Evolutionary conservation across 1,284 basidiomycete genomes (phyloP), one percentile per base, ranked within the genome.

Genomic region (Rhodofomes roseus): DNA sequence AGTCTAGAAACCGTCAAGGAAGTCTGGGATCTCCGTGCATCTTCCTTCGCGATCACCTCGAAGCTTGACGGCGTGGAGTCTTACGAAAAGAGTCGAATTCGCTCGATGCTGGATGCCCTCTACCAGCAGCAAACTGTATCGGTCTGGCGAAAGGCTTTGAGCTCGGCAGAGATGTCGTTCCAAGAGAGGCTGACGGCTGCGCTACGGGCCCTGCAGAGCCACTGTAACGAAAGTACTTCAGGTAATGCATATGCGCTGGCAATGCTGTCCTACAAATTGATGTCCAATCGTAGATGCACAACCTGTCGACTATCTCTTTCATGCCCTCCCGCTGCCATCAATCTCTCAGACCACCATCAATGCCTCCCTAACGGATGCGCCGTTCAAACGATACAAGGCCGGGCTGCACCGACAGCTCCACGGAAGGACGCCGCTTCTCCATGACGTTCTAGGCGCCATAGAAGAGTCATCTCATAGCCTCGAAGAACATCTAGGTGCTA

Each of bases 11-110:
- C 68, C 22, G 80, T 88, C 14, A 80, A 79, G 44, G 85, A 86
- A 44, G 80, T 90, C 8, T 92, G 90, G 89, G 79, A 76, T 53
- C 69, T 89, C n/a, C 79, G 86, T 46, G 70, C 73, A 12, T 79
- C 78, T 40, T 71, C 83, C 29, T 71, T 77, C 57, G 77, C 75
- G 50, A 84, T 81, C 79, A 69, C 87, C 5, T 62, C 68, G 9
- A 59, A 63, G 3, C 71, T 70, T 11, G 76, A 78, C 8, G 72
- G 74, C 14, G 72, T 89, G 36, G 73, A 79, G 22, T 68, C 69
- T 2, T 46, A 70, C 27, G 86, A 91, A 69, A 74, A 71, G 44
- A 55, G 40, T 1, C 65, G 73, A 18, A 62, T 90, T 4, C 69
- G 70, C 43, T 65, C 68, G 2, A 66, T 81, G 31, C 66, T 90